These are phyloP conservation scores for Hyaloscypha hepaticicola DNA, from an alignment of 495 filamentous ascomycete species.

Conservation along the genomic window DNA sequence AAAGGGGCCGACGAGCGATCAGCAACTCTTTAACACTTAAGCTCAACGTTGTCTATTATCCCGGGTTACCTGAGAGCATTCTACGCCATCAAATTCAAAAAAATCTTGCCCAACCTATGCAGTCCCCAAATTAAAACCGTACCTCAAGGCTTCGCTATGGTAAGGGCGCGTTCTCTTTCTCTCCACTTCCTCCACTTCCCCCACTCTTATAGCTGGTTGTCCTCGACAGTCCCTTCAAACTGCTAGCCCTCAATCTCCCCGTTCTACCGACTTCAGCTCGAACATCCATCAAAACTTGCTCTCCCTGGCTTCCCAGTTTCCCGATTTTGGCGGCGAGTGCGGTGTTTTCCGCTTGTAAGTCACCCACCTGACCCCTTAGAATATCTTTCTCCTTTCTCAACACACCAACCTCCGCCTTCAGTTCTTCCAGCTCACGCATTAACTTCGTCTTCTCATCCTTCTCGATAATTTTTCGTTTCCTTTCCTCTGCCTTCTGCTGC, in stretches of 20 bases:
- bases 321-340: slow-evolving; percentile 53
- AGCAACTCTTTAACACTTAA: too few relatives aligned
- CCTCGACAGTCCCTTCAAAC: slow-evolving; percentile 19
- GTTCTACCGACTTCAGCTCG: slow-evolving; percentile 25
- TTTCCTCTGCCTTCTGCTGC: slow-evolving; percentile 60
- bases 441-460: slow-evolving; percentile 52
- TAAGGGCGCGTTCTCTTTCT: slow-evolving; percentile 9
- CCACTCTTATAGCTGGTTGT: slow-evolving; percentile 18
- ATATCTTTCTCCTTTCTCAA: slow-evolving; percentile 61
- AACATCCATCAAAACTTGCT: slow-evolving; percentile 35
- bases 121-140: background rate
- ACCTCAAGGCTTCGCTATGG: background rate
- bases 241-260: slow-evolving; percentile 26
- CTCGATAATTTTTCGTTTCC: slow-evolving; percentile 50
- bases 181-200: slow-evolving; percentile 14
- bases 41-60: too few relatives aligned
- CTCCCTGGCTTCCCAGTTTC: slow-evolving; percentile 36
- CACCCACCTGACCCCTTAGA: slow-evolving; percentile 58
- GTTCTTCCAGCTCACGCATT: slow-evolving; percentile 47
- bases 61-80: background rate
- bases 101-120: background rate
- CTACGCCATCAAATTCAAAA: background rate
- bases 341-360: slow-evolving; percentile 67
- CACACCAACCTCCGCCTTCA: slow-evolving; percentile 54
- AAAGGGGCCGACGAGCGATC: too few relatives aligned